Evolutionary conservation across 345 rosid species (phyloP).

Genomic region (Arabis alpina): DNA sequence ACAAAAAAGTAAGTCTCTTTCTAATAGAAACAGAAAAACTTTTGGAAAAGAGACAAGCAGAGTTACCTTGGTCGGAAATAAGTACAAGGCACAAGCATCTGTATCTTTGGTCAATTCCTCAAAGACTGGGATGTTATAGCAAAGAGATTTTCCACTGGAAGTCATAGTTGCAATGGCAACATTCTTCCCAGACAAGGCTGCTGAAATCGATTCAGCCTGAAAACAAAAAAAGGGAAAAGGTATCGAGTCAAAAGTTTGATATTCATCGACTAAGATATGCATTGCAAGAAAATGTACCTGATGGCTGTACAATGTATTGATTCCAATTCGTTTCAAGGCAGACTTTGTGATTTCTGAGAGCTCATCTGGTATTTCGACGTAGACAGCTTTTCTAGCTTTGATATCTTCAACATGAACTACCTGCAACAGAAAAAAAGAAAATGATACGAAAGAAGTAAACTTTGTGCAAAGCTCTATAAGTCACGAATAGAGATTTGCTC

Average conservation of each 20-base stretch:
- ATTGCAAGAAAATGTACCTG: slow-evolving; percentile 60
- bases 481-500: slow-evolving; percentile 2
- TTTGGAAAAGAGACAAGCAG: slow-evolving; percentile 26
- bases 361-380: slow-evolving; percentile 55
- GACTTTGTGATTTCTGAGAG: slow-evolving; percentile 69
- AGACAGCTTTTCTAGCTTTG: slow-evolving; percentile 59
- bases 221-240: slow-evolving; percentile 21
- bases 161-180: slow-evolving; percentile 92
- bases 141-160: slow-evolving; percentile 97
- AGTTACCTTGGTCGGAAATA: slow-evolving; percentile 93
- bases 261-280: slow-evolving; percentile 22
- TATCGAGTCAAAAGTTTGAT: slow-evolving; percentile 3
- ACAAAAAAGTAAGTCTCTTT: slow-evolving; percentile 28
- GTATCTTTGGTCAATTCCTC: slow-evolving; percentile 70
- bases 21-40: not conserved
- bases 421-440: slow-evolving; percentile 48
- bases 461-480: slow-evolving; percentile 8
- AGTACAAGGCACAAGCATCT: slow-evolving; percentile 79
- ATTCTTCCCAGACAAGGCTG: slow-evolving; percentile 77
- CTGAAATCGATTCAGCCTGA: slow-evolving; percentile 79
- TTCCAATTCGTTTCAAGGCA: slow-evolving; percentile 68
- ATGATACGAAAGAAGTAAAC: not conserved
- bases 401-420: slow-evolving; percentile 80
- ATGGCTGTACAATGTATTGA: slow-evolving; percentile 76
- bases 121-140: slow-evolving; percentile 93